Percentiles rank a stretch among this genome's conserved stretches.
These are phyloP conservation scores for Astragalus membranaceus DNA, from an alignment of 306 rosid genomes.

Conservation along the genomic window DNA sequence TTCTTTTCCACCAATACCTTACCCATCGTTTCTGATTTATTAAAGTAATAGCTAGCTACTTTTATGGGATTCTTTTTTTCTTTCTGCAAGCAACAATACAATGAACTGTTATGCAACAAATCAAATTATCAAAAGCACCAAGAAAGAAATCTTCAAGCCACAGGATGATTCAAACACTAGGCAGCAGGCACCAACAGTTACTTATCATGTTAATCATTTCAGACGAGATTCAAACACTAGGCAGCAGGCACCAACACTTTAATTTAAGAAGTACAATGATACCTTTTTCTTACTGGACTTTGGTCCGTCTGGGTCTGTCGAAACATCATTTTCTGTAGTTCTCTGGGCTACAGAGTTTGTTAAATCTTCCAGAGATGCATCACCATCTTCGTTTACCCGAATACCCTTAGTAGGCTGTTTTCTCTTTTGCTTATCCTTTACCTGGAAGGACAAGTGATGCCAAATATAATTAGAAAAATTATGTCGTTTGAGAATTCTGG, in stretches of 20 bases:
- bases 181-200: too few relatives aligned
- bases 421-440: constrained; percentile 72
- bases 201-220: background rate
- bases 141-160: background rate
- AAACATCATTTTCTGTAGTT: constrained; percentile 41
- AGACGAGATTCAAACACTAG: background rate
- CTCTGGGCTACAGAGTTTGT: constrained; percentile 41
- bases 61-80: background rate
- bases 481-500: background rate
- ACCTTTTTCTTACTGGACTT: constrained; percentile 76
- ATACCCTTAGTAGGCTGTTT: constrained; percentile 62
- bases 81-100: background rate
- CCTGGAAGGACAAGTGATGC: constrained; percentile 35
- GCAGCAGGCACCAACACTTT: background rate
- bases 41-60: background rate
- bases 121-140: background rate
- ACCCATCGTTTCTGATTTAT: background rate
- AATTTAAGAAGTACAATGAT: background rate
- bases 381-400: constrained; percentile 78
- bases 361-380: constrained; percentile 80
- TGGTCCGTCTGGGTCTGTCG: constrained; percentile 48
- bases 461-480: constrained; percentile 12
- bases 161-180: background rate
- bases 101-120: background rate
- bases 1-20: background rate